A percentile compares a stretch with the other conserved stretches of the same genome.
Conservation (phyloP, 352 stramenopile species). For the Phytopythium montanum region DNA sequence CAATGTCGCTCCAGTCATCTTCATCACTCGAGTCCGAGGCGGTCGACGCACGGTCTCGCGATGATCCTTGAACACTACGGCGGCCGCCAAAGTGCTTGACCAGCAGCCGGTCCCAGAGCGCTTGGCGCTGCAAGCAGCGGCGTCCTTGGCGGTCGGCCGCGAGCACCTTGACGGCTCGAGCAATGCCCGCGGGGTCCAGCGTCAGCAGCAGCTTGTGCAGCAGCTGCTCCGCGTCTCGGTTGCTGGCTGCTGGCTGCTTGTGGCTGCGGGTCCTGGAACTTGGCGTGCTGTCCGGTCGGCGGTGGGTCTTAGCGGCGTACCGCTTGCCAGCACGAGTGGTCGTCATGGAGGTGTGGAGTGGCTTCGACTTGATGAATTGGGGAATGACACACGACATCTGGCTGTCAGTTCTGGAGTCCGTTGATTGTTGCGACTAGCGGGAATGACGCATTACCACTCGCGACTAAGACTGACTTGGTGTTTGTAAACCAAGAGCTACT, state of each 20-base stretch:
- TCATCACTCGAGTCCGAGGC: background rate
- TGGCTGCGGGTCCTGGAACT: slow-evolving; percentile 13
- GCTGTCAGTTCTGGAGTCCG: no score
- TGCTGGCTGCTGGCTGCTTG: slow-evolving; percentile 20
- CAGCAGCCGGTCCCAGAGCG: background rate
- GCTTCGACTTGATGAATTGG: background rate
- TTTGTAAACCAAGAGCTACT: no score
- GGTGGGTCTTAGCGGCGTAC: background rate
- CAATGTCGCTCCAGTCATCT: background rate
- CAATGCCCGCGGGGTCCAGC: slow-evolving; percentile 19
- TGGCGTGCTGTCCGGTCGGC: background rate
- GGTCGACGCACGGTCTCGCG: no score
- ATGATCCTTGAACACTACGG: background rate
- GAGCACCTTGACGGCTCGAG: slow-evolving; percentile 26
- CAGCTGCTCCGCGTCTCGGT: no score
- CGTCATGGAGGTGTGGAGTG: background rate
- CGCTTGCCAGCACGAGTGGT: background rate
- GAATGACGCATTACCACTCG: no score
- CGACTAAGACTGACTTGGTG: background rate
- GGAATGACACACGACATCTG: background rate
- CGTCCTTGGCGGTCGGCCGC: background rate
- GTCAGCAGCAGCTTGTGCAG: slow-evolving; percentile 20
- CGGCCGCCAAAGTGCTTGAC: background rate
- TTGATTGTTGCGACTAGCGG: no score
- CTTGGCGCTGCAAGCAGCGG: background rate